Percentiles rank a stretch among this genome's conserved stretches.
Conservation (phyloP, 169 alveolate genomes). For the Babesia gibsoni region DNA sequence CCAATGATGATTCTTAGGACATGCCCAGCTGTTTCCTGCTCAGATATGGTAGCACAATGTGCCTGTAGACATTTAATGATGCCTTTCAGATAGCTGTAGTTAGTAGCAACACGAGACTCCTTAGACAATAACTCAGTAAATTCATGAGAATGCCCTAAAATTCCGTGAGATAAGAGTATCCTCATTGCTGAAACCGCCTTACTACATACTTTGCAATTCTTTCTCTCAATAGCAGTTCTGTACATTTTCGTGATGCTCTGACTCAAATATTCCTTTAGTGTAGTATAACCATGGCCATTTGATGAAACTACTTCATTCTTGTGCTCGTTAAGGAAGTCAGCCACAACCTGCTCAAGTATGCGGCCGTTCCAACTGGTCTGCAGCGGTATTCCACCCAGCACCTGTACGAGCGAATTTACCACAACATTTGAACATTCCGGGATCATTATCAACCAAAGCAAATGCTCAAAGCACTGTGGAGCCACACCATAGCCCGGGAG, state of each 20-base stretch:
- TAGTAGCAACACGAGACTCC: slow-evolving; percentile 29
- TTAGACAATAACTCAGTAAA: slow-evolving; percentile 3
- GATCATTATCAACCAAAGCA: slow-evolving; percentile 28
- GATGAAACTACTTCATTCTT: neutral
- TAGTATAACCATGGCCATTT: neutral
- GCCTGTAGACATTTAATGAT: slow-evolving; percentile 45
- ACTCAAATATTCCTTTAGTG: slow-evolving; percentile 5
- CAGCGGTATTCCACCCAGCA: slow-evolving; percentile 25
- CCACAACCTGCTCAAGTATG: slow-evolving; percentile 26
- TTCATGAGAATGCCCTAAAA: slow-evolving; percentile 6
- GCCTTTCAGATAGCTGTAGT: slow-evolving; percentile 56
- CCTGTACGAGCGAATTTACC: slow-evolving; percentile 18
- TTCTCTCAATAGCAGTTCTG: neutral
- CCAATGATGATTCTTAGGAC: slow-evolving; percentile 25
- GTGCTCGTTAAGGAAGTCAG: slow-evolving; percentile 34
- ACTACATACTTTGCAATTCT: slow-evolving; percentile 19
- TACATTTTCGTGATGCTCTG: slow-evolving; percentile 13
- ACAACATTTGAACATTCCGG: slow-evolving; percentile 41
- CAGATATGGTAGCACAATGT: neutral
- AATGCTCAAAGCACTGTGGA: slow-evolving; percentile 32
- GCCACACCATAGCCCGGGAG: slow-evolving; percentile 54
- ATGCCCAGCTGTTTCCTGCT: neutral
- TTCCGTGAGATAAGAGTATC: slow-evolving; percentile 9
- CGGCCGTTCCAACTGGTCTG: slow-evolving; percentile 28
- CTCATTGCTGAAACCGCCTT: slow-evolving; percentile 13